phyloP scores from a whole-genome alignment of 148 eudicot genomes.

The Chenopodium berlandieri region DNA sequence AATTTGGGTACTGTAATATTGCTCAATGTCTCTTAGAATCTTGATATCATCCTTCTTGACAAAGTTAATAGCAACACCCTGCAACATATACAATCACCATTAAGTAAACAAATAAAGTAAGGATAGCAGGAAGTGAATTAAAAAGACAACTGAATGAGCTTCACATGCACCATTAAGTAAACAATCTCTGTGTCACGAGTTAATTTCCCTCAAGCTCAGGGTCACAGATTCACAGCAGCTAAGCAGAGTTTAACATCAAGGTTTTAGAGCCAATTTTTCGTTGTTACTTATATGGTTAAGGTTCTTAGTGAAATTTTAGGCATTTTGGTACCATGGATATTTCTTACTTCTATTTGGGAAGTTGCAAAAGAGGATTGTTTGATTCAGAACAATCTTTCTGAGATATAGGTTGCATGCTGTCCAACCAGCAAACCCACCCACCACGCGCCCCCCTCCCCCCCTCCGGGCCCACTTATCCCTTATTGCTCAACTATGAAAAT shows the following conservation, averaged over 20 bases:
- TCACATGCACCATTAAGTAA: neutral
- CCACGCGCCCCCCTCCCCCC: no score
- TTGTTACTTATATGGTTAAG: neutral
- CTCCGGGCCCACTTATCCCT: no score
- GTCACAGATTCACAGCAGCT: neutral
- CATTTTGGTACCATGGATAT: neutral
- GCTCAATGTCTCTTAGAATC: conserved; percentile 89
- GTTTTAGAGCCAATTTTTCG: neutral
- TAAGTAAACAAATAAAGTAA: neutral
- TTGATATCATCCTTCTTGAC: conserved; percentile 81
- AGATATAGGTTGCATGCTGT: no score
- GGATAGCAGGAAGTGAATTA: neutral
- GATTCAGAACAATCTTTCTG: no score
- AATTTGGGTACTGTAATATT: conserved; percentile 88
- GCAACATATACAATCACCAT: conserved; percentile 25
- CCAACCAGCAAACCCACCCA: no score
- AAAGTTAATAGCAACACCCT: conserved; percentile 97
- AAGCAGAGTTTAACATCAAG: neutral
- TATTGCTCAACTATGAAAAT: no score
- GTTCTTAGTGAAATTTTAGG: neutral
- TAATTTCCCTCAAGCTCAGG: neutral
- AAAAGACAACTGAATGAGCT: neutral
- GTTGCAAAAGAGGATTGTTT: neutral
- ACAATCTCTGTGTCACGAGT: neutral
- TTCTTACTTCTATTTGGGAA: neutral